Percentiles rank a stretch among this genome's conserved stretches.
Conservation (phyloP, 495 filamentous ascomycete species). For the Aspergillus wentii region DNA sequence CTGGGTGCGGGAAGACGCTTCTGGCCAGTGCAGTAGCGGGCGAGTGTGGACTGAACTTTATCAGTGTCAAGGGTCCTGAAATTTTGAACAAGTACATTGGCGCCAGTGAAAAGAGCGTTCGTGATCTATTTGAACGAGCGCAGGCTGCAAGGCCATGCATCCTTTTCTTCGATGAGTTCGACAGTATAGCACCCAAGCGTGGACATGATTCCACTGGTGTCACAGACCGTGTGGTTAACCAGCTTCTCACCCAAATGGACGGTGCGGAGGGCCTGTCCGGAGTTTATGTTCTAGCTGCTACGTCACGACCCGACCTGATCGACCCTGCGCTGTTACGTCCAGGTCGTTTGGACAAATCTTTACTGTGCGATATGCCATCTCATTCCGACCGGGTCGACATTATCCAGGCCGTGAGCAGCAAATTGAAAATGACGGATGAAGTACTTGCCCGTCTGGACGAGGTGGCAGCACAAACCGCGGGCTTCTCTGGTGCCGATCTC, state of each 20-base stretch:
- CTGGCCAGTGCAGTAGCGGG: conserved; percentile 90
- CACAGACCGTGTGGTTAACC: conserved; percentile 97
- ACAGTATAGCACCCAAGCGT: conserved; percentile 93
- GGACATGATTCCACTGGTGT: conserved; percentile 96
- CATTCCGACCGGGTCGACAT: conserved; percentile 82
- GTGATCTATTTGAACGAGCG: conserved; percentile 90
- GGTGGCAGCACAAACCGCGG: conserved; percentile 73
- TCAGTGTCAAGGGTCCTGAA: conserved; percentile 95
- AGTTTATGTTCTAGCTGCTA: conserved; percentile 94
- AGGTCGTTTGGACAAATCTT: conserved; percentile 82
- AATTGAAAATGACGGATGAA: conserved; percentile 62
- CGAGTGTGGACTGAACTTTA: conserved; percentile 96
- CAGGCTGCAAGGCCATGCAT: conserved; percentile 86
- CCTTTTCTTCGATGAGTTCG: conserved; percentile 97
- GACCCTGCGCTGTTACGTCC: conserved; percentile 89
- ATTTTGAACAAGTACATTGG: conserved; percentile 99
- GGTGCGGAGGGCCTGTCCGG: conserved; percentile 92
- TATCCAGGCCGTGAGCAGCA: conserved; percentile 70
- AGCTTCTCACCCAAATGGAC: conserved; percentile 97
- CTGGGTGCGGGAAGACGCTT: conserved; percentile 93
- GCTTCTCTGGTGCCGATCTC: conserved; percentile 92
- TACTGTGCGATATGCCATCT: conserved; percentile 83
- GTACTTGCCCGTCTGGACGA: conserved; percentile 52
- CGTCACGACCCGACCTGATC: conserved; percentile 84
- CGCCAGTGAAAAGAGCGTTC: conserved; percentile 88